phyloP scores from a whole-genome alignment of 495 filamentous ascomycete genomes.

The Cryomyces antarcticus region DNA sequence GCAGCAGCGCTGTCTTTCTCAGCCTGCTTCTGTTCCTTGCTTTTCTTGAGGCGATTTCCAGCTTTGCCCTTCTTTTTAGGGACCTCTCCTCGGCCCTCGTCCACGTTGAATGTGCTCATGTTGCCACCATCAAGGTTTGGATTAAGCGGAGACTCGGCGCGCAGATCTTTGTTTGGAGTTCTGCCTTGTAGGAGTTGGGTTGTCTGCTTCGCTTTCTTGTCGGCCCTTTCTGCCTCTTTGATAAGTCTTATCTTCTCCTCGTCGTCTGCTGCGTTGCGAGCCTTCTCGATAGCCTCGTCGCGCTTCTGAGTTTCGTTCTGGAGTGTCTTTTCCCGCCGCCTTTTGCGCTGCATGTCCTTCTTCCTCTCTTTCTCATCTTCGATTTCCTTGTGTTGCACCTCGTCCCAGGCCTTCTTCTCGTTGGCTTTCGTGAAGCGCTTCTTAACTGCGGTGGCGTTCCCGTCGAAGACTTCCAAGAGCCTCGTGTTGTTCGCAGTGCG shows the following conservation, averaged over 20 bases:
- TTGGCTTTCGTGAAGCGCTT: conserved; percentile 33
- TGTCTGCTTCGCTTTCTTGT: conserved; percentile 74
- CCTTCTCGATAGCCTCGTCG: conserved; percentile 55
- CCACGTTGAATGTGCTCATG: conserved; percentile 65
- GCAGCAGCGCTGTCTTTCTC: conserved; percentile 86
- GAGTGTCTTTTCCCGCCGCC: conserved; percentile 89
- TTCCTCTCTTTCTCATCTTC: conserved; percentile 96
- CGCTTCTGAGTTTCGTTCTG: conserved; percentile 71
- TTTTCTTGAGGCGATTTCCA: conserved; percentile 32
- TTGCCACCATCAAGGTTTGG: conserved; percentile 74
- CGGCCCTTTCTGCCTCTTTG: conserved; percentile 60
- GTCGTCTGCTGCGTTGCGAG: conserved; percentile 53
- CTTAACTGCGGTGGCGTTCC: conserved; percentile 30
- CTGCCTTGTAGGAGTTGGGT: conserved; percentile 64
- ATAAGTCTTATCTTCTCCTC: conserved; percentile 57
- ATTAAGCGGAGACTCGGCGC: conserved; percentile 52
- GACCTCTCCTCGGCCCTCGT: conserved; percentile 36
- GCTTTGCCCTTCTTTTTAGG: conserved; percentile 37
- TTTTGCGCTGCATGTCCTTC: conserved; percentile 97
- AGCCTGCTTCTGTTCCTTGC: conserved; percentile 89
- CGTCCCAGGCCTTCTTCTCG: conserved; percentile 50
- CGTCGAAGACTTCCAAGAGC: conserved; percentile 31
- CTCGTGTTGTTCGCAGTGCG: conserved; percentile 28
- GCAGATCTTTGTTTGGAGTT: conserved; percentile 59
- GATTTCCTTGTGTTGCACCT: conserved; percentile 76